Evolutionary conservation across 1,284 basidiomycete species (phyloP), one percentile per base, ranked within the genome.

Genomic region (Ceratobasidium sp.): DNA sequence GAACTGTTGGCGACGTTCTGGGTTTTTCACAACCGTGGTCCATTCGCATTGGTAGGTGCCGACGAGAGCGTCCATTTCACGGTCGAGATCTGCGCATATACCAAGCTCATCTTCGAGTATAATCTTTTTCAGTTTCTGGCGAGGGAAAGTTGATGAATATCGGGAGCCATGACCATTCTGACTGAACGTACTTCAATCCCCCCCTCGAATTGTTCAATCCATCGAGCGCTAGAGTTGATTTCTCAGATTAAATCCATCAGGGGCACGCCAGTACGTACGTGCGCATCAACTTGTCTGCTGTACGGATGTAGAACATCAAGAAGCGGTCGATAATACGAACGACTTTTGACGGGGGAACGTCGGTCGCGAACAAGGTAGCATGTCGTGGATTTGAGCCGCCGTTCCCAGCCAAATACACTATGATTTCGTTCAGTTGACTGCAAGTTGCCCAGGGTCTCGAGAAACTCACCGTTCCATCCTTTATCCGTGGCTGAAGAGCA

Each of bases 31-130:
- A 2, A 90, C 89, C 34, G 81, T 82, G 16, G 85, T 86, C 91
- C 91, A 93, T 78, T 93, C 91, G 77, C 89, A 87, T 74, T 86
- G 83, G 78, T 89, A 92, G 1, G 89, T 88, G 18, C 84, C 86
- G 3, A 92, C 84, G 1, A 92, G 82, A 21, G 82, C 81, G 50
- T 88, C 83, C 90, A 93, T 93, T 57, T 89, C 84, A n/a, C 81
- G 81, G 74, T 92, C 91, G 5, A 93, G 83, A 46, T 92, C 88
- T 16, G 80, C 82, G 77, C 91, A 92, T 76, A 93, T 92, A 2
- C 90, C 90, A 0, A 93, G 85, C 76, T 89, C 86, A 76, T 93
- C 91, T n/a, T 92, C 86, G 57, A 93, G 77, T 50, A 93, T 83
- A 34, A 93, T 87, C 58, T 85, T 86, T 67, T 85, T 84, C 10